phyloP scores from a whole-genome alignment of 768 basidiomycete species.

The Lactarius hatsudake region DNA sequence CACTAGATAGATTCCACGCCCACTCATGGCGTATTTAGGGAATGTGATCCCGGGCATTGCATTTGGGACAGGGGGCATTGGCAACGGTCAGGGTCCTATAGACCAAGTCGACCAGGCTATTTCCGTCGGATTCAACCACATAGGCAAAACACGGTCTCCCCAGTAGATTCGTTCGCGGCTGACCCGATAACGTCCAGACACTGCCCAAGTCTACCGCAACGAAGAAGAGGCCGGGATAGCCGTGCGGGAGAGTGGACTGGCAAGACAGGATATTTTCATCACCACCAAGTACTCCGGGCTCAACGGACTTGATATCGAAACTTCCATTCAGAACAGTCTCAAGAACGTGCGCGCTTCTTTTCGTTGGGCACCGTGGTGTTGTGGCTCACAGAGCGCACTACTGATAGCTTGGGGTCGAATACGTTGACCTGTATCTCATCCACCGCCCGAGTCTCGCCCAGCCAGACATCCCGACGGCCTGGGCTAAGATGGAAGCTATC shows the following conservation, averaged over 20 bases:
- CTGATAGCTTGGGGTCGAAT: constrained; percentile 55
- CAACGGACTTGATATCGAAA: constrained; percentile 49
- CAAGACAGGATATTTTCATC: constrained; percentile 56
- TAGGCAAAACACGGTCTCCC: constrained; percentile 45
- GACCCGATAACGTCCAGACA: constrained; percentile 41
- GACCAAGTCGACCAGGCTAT: constrained; percentile 62
- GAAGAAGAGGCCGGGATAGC: constrained; percentile 54
- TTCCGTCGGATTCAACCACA: constrained; percentile 56
- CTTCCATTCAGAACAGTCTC: constrained; percentile 55
- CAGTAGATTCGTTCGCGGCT: neutral
- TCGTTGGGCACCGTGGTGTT: neutral
- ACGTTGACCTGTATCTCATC: constrained; percentile 72
- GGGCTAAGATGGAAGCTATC: constrained; percentile 62
- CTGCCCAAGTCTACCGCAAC: constrained; percentile 60
- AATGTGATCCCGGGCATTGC: constrained; percentile 49
- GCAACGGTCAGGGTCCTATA: constrained; percentile 50
- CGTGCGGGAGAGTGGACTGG: constrained; percentile 50
- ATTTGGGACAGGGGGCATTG: constrained; percentile 66
- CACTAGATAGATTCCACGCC: neutral
- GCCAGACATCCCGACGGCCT: constrained; percentile 59
- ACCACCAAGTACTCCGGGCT: constrained; percentile 63
- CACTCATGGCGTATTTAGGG: constrained; percentile 34
- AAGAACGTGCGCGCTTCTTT: constrained; percentile 44
- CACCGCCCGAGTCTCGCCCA: constrained; percentile 52
- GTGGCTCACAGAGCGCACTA: neutral